Percentiles rank a stretch among this genome's conserved stretches.
Evolutionary conservation across 169 alveolate genomes (phyloP).

Genomic region (Eimeria acervulina): DNA sequence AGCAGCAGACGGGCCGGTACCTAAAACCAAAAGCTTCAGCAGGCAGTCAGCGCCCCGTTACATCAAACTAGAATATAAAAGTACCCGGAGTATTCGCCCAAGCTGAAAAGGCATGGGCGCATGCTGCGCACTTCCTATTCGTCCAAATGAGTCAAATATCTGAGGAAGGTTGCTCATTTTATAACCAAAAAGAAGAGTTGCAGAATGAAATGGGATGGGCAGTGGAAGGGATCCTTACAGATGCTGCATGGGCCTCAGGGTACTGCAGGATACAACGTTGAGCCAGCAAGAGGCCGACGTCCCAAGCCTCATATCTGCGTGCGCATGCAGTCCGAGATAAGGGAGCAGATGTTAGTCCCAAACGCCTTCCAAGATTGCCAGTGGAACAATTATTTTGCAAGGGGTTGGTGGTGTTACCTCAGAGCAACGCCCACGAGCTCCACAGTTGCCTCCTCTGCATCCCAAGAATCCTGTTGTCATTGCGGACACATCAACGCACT

Average conservation of each 20-base stretch:
- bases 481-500: neutral
- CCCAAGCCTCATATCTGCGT: conserved; percentile 78
- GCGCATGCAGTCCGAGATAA: neutral
- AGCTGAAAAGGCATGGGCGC: neutral
- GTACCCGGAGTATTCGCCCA: neutral
- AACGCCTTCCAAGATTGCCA: neutral
- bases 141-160: neutral
- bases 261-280: conserved; percentile 69
- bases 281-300: conserved; percentile 81
- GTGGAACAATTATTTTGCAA: neutral
- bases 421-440: conserved; percentile 70
- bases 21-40: conserved; percentile 37
- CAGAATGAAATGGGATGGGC: neutral
- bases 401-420: neutral
- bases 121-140: neutral
- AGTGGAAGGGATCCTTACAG: conserved; percentile 13
- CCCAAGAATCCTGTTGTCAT: conserved; percentile 66
- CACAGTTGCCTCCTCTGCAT: conserved; percentile 69
- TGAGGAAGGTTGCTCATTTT: neutral
- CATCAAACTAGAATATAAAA: neutral
- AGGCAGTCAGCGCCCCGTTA: neutral
- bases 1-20: conserved; percentile 59
- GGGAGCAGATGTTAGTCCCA: neutral
- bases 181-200: neutral
- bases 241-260: conserved; percentile 81